A percentile compares a stretch with the other conserved stretches of the same genome.
Conservation (phyloP, 169 alveolate genomes). For the Plasmodium coatneyi region DNA sequence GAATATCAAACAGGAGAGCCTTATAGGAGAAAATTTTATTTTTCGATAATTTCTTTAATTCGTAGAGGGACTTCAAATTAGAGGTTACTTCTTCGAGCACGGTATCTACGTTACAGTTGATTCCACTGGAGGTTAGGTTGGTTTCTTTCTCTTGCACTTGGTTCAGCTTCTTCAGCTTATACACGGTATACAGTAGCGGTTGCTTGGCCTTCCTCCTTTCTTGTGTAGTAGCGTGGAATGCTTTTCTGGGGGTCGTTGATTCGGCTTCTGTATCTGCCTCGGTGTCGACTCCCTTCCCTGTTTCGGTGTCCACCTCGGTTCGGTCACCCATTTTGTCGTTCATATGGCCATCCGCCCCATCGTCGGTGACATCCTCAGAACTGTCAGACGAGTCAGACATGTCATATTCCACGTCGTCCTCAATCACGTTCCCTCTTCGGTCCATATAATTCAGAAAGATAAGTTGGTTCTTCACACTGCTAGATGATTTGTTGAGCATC, state of each 20-base stretch:
- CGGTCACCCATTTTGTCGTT: neutral
- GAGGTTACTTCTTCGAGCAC: constrained; percentile 30
- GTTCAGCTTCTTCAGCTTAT: constrained; percentile 53
- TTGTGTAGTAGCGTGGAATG: neutral
- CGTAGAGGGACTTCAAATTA: constrained; percentile 37
- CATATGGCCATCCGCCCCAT: neutral
- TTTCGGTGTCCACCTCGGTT: neutral
- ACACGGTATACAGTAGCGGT: constrained; percentile 37
- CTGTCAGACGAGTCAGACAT: neutral
- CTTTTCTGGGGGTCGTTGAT: neutral
- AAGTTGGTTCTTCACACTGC: constrained; percentile 42
- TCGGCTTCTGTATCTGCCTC: neutral
- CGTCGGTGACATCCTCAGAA: neutral
- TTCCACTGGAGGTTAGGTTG: constrained; percentile 8
- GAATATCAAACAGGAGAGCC: constrained; percentile 57
- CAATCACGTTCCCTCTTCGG: constrained; percentile 34
- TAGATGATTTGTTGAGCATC: constrained; percentile 46
- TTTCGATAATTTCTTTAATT: constrained; percentile 36
- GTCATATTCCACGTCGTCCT: neutral
- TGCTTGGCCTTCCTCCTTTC: constrained; percentile 25
- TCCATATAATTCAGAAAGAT: constrained; percentile 48
- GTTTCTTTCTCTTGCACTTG: neutral
- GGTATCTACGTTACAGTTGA: constrained; percentile 35
- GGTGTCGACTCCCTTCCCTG: neutral
- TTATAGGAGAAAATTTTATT: constrained; percentile 11